Conservation (phyloP, 2,329 filamentous ascomycete genomes). For the Fusarium nurragi region DNA sequence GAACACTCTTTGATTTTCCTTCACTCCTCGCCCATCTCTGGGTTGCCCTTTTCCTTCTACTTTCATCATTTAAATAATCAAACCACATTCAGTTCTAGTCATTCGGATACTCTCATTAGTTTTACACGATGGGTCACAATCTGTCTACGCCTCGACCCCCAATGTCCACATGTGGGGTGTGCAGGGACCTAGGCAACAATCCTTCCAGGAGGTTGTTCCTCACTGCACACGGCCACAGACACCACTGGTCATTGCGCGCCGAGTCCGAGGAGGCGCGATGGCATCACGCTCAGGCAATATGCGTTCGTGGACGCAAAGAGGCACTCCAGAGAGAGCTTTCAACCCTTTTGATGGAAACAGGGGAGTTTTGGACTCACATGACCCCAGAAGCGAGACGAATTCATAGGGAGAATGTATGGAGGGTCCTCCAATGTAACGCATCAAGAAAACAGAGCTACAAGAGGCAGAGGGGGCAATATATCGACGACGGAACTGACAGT, state of each 20-base stretch:
- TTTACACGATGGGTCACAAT: too few species aligned
- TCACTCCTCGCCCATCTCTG: neutral
- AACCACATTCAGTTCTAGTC: neutral
- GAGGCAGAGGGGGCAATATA: neutral
- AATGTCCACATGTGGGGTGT: neutral
- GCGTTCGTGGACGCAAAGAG: neutral
- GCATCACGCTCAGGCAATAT: neutral
- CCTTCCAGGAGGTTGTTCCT: neutral
- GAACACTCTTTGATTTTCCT: neutral
- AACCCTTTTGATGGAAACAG: neutral
- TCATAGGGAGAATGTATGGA: neutral
- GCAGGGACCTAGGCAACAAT: neutral
- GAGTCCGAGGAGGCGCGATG: neutral
- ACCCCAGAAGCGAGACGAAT: neutral
- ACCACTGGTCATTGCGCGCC: neutral
- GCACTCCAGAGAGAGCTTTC: too few species aligned
- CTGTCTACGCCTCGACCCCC: too few species aligned
- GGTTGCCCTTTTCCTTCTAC: neutral
- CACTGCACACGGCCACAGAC: neutral
- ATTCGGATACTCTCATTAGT: neutral
- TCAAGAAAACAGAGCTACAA: neutral
- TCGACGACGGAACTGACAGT: neutral
- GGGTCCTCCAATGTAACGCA: neutral
- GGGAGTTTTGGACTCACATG: neutral
- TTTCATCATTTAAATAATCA: neutral